These are phyloP conservation scores for Hyparrhenia diplandra DNA, from an alignment of 176 grass and related monocot genomes.

Conservation along the genomic window DNA sequence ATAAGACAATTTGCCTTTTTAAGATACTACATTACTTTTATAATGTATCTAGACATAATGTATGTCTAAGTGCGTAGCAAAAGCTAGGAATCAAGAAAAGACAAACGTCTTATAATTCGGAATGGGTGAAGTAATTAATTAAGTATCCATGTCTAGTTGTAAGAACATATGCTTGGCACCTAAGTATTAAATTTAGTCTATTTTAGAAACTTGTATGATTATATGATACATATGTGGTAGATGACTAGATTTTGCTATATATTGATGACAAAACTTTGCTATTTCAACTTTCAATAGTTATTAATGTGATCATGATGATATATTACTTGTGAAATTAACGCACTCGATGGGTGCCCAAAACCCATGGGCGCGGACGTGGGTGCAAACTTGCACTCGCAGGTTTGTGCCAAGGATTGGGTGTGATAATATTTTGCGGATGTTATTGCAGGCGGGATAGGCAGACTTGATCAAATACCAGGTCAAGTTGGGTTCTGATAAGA, in stretches of 20 bases:
- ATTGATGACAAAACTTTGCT: neutral
- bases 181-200: neutral
- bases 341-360: neutral
- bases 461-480: no score
- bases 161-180: neutral
- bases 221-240: neutral
- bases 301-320: neutral
- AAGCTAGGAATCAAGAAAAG: no score
- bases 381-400: neutral
- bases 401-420: rapidly evolving
- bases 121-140: no score
- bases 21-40: no score
- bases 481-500: no score
- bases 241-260: neutral
- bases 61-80: no score
- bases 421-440: neutral
- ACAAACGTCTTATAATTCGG: no score
- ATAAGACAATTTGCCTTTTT: no score
- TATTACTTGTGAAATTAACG: neutral
- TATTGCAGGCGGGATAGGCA: no score
- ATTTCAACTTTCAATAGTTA: neutral
- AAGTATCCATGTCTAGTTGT: neutral
- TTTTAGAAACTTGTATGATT: neutral
- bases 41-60: no score
- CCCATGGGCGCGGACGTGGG: rapidly evolving